A percentile compares a stretch with the other conserved stretches of the same genome.
phyloP scores from a whole-genome alignment of 2,329 filamentous ascomycete species.

The Sphaerulina populicola region DNA sequence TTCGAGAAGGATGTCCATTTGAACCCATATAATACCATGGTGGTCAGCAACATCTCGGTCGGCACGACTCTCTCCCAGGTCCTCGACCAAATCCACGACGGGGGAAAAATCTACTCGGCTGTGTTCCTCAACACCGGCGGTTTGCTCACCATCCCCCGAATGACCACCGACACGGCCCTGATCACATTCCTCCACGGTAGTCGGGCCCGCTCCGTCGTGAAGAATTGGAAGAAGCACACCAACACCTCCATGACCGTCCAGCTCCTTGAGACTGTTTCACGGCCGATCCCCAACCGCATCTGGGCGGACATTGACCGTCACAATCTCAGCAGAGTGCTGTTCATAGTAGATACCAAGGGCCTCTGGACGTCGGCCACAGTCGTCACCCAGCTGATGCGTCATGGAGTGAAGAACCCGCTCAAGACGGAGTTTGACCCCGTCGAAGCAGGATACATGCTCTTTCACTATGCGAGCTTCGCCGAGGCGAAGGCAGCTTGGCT shows the following conservation, averaged over 20 bases:
- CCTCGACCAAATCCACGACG: conserved; percentile 19
- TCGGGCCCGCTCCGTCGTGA: conserved; percentile 16
- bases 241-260: background rate
- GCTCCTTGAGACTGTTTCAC: conserved; percentile 9
- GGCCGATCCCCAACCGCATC: conserved; percentile 4
- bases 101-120: conserved; percentile 19
- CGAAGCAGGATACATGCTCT: background rate
- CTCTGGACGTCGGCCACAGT: background rate
- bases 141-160: conserved; percentile 18
- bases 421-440: background rate
- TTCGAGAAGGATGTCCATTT: background rate
- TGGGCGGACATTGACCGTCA: background rate
- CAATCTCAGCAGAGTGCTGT: conserved; percentile 12
- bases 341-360: background rate
- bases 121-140: conserved; percentile 15
- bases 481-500: conserved; percentile 6
- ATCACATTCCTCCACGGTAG: conserved; percentile 20
- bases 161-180: conserved; percentile 17
- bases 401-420: background rate
- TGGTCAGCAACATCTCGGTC: conserved; percentile 21
- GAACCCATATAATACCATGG: conserved; percentile 15
- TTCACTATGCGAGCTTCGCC: conserved; percentile 11
- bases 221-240: conserved; percentile 2
- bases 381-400: conserved; percentile 2
- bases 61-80: conserved; percentile 18